Base-by-base conservation (phyloP, 192 early-diverging fungal genomes). In the Coemansia interrupta region DNA sequence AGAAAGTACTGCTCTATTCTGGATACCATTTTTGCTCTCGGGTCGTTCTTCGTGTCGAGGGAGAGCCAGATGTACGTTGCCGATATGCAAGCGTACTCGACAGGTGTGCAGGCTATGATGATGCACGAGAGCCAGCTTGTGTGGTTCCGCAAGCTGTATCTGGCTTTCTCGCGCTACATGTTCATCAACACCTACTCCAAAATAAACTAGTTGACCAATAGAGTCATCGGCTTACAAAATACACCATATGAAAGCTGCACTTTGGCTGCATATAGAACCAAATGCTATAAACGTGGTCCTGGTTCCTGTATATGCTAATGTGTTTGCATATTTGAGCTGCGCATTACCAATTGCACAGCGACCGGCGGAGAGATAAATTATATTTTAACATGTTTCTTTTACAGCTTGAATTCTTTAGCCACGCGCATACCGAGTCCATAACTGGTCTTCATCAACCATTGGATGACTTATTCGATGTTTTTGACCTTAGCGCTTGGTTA, bases 111-210 rank as follows among this genome's bases (percentile, higher is more conserved):
- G 46, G 91, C 90, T 3, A 95, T 95, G 90, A 71, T 81, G 28
- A 72, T 85, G 65, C 95, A 97, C 54, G 73, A 83, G 58, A 87
- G 83, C 43, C 95, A 97, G 82, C 66, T 95, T 73, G 89, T 93
- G 11, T 97, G 95, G 95, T 97, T 97, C 72, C 70, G 95, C 18
- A 85, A 87, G 75, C 62, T 94, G 30, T 95, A 94, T 69, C 78
- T 95, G 28, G 61, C 85, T 9, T 90, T 92, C 65, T 94, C 92
- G 26, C 75, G 91, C 50, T 97, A 91, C 73, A 95, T 96, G 94
- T 75, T 85, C 42, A 74, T 92, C 44, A 96, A 96, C 65, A 78
- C 69, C 0, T 78, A 72, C 48, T 54, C 60, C 4, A 78, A 78
- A 42, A 55, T 78, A 22, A 70, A 78, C 57, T 78, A 64, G 40